phyloP scores from a whole-genome alignment of 306 rosid genomes.

The Canavalia ensiformis region DNA sequence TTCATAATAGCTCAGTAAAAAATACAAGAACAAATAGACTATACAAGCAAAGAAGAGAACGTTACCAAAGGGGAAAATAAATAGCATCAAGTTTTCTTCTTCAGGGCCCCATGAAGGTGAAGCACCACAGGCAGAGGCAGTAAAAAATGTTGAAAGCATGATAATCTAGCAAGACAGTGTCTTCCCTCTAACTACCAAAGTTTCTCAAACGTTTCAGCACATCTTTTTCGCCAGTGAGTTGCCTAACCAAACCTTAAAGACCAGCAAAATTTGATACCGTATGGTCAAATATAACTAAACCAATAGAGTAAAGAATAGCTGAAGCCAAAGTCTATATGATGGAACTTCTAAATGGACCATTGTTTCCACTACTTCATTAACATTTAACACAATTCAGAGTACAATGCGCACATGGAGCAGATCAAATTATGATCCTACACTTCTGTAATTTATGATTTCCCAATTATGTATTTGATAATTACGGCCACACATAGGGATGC shows the following conservation, averaged over 20 bases:
- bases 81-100: not conserved
- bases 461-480: slow-evolving; percentile 1
- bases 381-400: not conserved
- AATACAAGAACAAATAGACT: slow-evolving; percentile 10
- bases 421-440: not conserved
- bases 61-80: not conserved
- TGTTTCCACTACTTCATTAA: not conserved
- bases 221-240: slow-evolving; percentile 72
- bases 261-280: slow-evolving; percentile 30
- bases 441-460: slow-evolving; percentile 28
- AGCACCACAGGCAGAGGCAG: no score
- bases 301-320: not conserved
- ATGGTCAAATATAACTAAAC: slow-evolving; percentile 1
- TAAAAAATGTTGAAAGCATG: not conserved
- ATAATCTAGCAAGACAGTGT: slow-evolving; percentile 3
- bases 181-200: slow-evolving; percentile 44
- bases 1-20: not conserved
- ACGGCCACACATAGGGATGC: no score
- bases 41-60: slow-evolving; percentile 9
- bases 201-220: slow-evolving; percentile 72
- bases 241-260: slow-evolving; percentile 74
- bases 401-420: not conserved
- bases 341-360: not conserved
- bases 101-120: not conserved
- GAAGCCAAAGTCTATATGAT: slow-evolving; percentile 10